Percentiles rank a stretch among this genome's conserved stretches.
phyloP scores from a whole-genome alignment of 139 green algal species.

The Closterium sp. region DNA sequence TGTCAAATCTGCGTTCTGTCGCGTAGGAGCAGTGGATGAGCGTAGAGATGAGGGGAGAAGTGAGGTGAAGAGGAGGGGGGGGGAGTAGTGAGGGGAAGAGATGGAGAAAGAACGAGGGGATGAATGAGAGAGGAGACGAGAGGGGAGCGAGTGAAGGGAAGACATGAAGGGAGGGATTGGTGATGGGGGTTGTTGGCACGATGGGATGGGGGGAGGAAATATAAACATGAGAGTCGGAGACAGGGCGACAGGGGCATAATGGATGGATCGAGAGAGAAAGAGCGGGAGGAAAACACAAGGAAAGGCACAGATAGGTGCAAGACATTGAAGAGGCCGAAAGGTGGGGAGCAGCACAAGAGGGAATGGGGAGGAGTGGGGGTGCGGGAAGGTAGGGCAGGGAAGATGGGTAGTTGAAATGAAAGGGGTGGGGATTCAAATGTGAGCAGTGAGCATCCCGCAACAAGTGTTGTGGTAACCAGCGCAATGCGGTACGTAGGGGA shows the following conservation, averaged over 20 bases:
- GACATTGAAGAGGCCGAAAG: background rate
- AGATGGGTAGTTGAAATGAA: background rate
- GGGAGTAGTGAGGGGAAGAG: background rate
- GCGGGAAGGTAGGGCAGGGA: background rate
- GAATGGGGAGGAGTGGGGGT: background rate
- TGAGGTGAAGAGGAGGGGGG: background rate
- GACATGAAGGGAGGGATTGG: too few species aligned
- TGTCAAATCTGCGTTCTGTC: slow-evolving; percentile 28
- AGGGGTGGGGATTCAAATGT: background rate
- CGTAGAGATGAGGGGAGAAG: background rate
- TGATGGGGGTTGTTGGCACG: background rate
- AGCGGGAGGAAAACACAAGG: background rate
- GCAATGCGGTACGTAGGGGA: too few species aligned
- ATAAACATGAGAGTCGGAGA: background rate
- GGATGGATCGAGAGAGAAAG: background rate
- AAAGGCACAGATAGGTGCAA: background rate
- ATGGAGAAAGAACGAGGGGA: background rate
- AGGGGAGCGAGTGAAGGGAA: too few species aligned
- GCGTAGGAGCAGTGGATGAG: background rate
- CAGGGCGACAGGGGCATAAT: background rate
- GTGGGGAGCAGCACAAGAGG: background rate
- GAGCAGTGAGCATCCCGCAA: too few species aligned
- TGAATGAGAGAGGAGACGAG: background rate
- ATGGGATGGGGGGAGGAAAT: background rate
- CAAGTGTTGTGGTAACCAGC: too few species aligned